Evolutionary conservation across 2,329 filamentous ascomycete species (phyloP).

Genomic region (Aspergillus fumigatus): DNA sequence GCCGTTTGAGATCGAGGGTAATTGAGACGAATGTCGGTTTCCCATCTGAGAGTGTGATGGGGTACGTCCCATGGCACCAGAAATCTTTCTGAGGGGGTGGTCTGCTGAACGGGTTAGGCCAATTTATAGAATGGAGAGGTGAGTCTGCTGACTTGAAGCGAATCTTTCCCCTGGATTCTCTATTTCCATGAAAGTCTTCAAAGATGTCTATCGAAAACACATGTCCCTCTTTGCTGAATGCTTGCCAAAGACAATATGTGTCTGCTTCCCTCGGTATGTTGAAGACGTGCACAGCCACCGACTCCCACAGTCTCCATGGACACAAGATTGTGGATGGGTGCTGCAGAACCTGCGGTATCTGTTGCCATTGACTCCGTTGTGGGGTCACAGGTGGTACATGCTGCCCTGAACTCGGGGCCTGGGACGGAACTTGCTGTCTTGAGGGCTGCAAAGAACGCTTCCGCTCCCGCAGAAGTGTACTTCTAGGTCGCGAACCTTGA

Average conservation of each 20-base stretch:
- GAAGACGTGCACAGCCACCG: slow-evolving; percentile 33
- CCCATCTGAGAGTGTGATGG: slow-evolving; percentile 25
- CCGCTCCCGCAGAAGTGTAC: neutral
- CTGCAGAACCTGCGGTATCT: neutral
- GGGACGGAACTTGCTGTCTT: neutral
- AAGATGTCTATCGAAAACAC: slow-evolving; percentile 56
- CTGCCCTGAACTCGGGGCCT: neutral
- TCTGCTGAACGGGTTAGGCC: slow-evolving; percentile 15
- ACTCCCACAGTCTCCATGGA: slow-evolving; percentile 38
- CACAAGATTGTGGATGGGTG: slow-evolving; percentile 10
- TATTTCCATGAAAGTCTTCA: slow-evolving; percentile 39
- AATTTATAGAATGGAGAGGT: neutral
- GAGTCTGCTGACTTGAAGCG: slow-evolving; percentile 44
- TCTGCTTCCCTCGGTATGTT: slow-evolving; percentile 32
- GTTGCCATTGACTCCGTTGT: neutral
- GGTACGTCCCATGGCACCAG: slow-evolving; percentile 39
- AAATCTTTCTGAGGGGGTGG: slow-evolving; percentile 52
- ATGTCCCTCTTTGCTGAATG: slow-evolving; percentile 50
- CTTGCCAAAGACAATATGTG: slow-evolving; percentile 45
- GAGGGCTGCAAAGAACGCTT: neutral
- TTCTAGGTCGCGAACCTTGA: neutral
- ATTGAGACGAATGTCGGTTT: slow-evolving; percentile 17
- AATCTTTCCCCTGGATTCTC: slow-evolving; percentile 44
- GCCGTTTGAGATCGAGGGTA: slow-evolving; percentile 19
- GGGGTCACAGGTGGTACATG: neutral